Evolutionary conservation across 768 basidiomycete species (phyloP), one percentile per base, ranked within the genome.

Genomic region (Lactarius pseudohatsudake): DNA sequence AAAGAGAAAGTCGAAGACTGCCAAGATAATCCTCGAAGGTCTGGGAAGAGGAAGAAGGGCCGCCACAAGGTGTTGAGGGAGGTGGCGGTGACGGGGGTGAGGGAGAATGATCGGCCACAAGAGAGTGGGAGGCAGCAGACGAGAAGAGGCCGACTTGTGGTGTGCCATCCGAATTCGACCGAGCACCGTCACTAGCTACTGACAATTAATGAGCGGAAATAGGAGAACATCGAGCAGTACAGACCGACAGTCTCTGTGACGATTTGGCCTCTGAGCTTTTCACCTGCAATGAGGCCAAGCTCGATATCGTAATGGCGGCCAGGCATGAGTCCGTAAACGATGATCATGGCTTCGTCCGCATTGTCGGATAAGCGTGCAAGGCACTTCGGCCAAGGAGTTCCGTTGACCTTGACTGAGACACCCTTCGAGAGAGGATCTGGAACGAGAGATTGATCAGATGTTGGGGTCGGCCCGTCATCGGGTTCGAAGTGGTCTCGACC

Each of bases 221-320:
- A 16, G 3, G 32, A 34, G 9, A 22, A 47, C 0, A n/a, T 30
- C 13, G 34, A n/a, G 45, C 9, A 61, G 28, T 36, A 76, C 80
- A 40, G 36, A 70, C 68, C 26, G 36, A 62, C 72, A 84, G 82
- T 83, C 74, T 88, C 87, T 0, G 90, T 91, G 0, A 85, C 85
- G 66, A 94, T 85, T 72, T 89, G 86, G 62, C 81, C 82, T 45
- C 84, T 79, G 28, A 90, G 78, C n/a, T 72, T 67, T 28, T 84
- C 80, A 30, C 81, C 82, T 10, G 86, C 85, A 5, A 89, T 86
- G 32, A 96, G 82, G 2, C 84, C 88, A 13, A 97, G 79, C 72
- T 94, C 91, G 60, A 97, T 87, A 72, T 97, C 94, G 72, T 97
- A 97, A 74, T 92, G 91, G 64, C 91, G 84, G 2, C 91, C 91